phyloP scores from a whole-genome alignment of 495 filamentous ascomycete genomes.

The Cenococcum geophilum region DNA sequence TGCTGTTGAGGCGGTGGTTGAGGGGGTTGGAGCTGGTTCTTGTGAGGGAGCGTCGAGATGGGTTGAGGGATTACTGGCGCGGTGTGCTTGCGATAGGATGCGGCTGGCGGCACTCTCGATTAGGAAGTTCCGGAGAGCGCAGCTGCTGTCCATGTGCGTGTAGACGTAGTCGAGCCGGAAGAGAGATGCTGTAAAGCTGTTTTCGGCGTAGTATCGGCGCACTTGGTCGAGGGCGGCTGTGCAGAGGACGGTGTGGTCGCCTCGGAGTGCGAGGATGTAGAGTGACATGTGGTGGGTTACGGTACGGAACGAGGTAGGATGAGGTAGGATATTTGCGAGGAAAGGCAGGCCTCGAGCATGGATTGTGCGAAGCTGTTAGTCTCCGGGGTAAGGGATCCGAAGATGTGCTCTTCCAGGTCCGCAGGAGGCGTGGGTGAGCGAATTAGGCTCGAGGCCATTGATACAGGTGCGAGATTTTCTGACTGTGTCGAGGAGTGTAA shows the following conservation, averaged over 20 bases:
- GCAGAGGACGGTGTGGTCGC: neutral
- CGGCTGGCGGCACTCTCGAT: neutral
- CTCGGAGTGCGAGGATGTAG: neutral
- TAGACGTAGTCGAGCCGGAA: constrained; percentile 5
- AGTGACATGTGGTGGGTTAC: constrained; percentile 3
- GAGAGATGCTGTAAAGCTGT: neutral
- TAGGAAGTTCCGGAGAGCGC: neutral
- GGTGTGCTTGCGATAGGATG: neutral
- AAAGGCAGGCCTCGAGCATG: neutral
- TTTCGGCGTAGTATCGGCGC: neutral
- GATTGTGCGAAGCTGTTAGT: neutral
- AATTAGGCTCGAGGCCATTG: neutral
- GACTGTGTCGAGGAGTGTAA: neutral
- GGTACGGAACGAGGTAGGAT: neutral
- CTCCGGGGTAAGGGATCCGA: neutral
- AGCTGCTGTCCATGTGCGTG: neutral
- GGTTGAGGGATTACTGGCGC: too few species aligned
- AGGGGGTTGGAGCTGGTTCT: too few species aligned
- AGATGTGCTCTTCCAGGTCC: constrained; percentile 2
- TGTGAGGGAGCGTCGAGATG: too few species aligned
- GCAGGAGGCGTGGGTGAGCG: neutral
- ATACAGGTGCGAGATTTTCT: neutral
- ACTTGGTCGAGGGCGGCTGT: neutral
- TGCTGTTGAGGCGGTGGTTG: too few species aligned
- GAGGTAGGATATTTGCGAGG: neutral